Percentiles rank a stretch among this genome's conserved stretches.
phyloP scores from a whole-genome alignment of 768 basidiomycete species.

The Serendipita vermifera region DNA sequence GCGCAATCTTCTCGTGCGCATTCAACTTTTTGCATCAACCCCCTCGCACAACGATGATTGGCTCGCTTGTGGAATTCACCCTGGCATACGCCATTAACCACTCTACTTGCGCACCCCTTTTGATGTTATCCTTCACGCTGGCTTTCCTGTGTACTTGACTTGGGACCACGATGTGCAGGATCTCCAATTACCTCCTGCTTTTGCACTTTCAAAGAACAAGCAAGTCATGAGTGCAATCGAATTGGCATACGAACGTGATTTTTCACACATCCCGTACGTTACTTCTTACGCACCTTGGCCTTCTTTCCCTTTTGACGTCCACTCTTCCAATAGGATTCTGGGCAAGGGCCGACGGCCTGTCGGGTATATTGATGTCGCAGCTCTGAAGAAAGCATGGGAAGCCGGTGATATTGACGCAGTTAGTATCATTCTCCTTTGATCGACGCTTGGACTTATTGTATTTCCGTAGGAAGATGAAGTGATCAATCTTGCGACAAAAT shows the following conservation, averaged over 20 bases:
- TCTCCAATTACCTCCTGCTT: constrained; percentile 76
- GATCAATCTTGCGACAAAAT: constrained; percentile 54
- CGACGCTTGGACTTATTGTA: neutral
- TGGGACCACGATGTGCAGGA: constrained; percentile 31
- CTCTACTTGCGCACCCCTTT: neutral
- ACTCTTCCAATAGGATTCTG: constrained; percentile 43
- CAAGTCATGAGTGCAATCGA: constrained; percentile 66
- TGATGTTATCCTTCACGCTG: neutral
- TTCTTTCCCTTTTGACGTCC: neutral
- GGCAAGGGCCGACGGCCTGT: constrained; percentile 58
- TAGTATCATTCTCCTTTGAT: constrained; percentile 20
- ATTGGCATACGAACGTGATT: constrained; percentile 85
- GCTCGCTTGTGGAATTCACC: neutral
- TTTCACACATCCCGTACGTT: constrained; percentile 79
- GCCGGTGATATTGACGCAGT: constrained; percentile 58
- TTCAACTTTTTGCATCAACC: constrained; percentile 5
- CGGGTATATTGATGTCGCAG: constrained; percentile 71
- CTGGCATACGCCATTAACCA: neutral
- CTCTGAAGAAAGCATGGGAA: constrained; percentile 68
- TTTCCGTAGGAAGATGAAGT: constrained; percentile 55
- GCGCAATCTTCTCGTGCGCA: neutral
- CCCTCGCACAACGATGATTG: neutral
- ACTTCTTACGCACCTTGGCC: neutral
- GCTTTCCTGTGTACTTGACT: neutral
- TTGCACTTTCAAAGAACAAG: constrained; percentile 60